Evolutionary conservation across 2,329 filamentous ascomycete genomes (phyloP).

Genomic region (Zelopaecilomyces penicillatus): DNA sequence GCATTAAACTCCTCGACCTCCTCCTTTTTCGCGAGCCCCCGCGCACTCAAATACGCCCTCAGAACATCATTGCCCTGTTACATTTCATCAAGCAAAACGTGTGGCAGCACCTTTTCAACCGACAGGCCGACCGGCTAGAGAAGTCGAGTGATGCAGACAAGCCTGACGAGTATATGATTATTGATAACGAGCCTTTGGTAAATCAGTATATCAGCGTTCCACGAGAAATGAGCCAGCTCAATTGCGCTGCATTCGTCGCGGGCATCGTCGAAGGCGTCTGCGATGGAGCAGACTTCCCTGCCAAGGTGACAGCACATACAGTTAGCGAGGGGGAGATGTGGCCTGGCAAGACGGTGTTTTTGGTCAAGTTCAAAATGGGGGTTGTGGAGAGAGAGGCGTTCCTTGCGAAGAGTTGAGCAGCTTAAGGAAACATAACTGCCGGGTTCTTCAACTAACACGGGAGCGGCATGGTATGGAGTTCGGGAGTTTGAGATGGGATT

Average conservation of each 20-base stretch:
- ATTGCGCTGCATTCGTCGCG: slow-evolving; percentile 91
- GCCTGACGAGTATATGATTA: slow-evolving; percentile 96
- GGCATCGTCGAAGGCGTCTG: slow-evolving; percentile 94
- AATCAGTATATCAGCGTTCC: slow-evolving; percentile 91
- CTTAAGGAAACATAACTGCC: not conserved
- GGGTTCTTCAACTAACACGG: not conserved
- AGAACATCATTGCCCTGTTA: slow-evolving; percentile 81
- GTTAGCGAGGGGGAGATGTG: slow-evolving; percentile 72
- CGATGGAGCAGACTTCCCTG: slow-evolving; percentile 84
- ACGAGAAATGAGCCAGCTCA: slow-evolving; percentile 91
- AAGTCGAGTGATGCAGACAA: slow-evolving; percentile 74
- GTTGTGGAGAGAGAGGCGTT: slow-evolving; percentile 88
- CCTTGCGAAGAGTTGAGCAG: slow-evolving; percentile 47
- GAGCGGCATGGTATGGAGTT: slow-evolving; percentile 13
- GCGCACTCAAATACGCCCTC: slow-evolving; percentile 65
- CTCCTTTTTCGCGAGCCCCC: slow-evolving; percentile 75
- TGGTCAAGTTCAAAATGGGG: slow-evolving; percentile 86
- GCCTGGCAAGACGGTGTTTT: slow-evolving; percentile 91
- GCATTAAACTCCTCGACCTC: slow-evolving; percentile 89
- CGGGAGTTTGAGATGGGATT: slow-evolving; percentile 7
- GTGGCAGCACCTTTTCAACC: slow-evolving; percentile 86
- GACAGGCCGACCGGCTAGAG: slow-evolving; percentile 87
- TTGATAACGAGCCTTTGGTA: slow-evolving; percentile 93
- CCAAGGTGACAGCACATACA: slow-evolving; percentile 82
- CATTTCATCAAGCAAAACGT: slow-evolving; percentile 91